Evolutionary conservation across 1,284 basidiomycete genomes (phyloP), one percentile per base, ranked within the genome.

Genomic region (Somion occarium): DNA sequence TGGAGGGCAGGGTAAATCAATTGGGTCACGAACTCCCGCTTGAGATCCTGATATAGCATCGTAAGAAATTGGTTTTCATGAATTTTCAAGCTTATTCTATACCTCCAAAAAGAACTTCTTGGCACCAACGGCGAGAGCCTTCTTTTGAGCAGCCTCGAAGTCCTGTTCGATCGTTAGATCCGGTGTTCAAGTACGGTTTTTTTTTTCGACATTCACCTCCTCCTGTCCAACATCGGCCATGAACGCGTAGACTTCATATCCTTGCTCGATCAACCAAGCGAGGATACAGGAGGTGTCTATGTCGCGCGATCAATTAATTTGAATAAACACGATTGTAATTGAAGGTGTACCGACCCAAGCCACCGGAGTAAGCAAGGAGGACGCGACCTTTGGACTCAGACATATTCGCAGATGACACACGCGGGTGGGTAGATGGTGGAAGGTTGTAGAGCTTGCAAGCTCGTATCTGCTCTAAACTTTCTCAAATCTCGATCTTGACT

Each of bases 161-260:
- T 99, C 95, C 90, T 94, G 57, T 11, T 20, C 15, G 15, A 34
- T n/a, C 30, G 15, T 34, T 34, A 7, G 30, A 34, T 7, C 15
- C 15, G 30, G 15, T 7, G 7, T 7, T 7, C 30, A 15, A 37
- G 42, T 27, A 51, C 19, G 3, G 38, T 55, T 38, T 53, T 44
- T 22, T 38, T 50, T 25, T 47, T 15, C 7, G 26, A 53, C 18
- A 59, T 72, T 49, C 53, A 85, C 91, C 79, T 99, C 96, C 72
- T 98, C 94, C 71, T 98, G 96, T 25, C 96, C 96, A 59, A 98
- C 93, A 74, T 98, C 93, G 47, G 95, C 95, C 94, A 99, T 97
- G 82, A 96, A 99, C 38, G 95, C 93, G 61, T 91, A 85, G 58
- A 98, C 96, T 65, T 98, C 92, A 74, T 98, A 98, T 51, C 93